Conservation (phyloP, 2,329 filamentous ascomycete species). For the Penicillium sp. region DNA sequence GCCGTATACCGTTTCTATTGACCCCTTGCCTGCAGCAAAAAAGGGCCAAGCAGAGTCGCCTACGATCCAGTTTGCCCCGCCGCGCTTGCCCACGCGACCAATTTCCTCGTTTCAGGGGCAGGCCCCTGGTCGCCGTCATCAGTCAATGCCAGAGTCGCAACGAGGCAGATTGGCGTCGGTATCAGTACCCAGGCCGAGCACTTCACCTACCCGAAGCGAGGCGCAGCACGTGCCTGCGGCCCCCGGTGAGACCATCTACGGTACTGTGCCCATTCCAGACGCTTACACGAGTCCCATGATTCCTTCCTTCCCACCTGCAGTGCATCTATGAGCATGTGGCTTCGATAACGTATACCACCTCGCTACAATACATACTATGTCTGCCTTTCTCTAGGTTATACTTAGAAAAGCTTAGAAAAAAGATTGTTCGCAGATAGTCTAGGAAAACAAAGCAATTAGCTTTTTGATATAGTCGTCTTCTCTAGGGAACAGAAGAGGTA, state of each 20-base stretch:
- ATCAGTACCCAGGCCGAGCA: conserved; percentile 23
- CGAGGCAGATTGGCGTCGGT: conserved; percentile 57
- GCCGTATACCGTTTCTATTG: conserved; percentile 33
- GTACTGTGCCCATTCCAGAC: conserved; percentile 78
- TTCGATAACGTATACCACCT: no score
- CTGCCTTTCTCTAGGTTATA: no score
- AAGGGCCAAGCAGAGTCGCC: conserved; percentile 50
- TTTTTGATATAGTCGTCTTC: no score
- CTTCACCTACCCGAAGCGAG: conserved; percentile 24
- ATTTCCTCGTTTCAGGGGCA: conserved; percentile 71
- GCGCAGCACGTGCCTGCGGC: conserved; percentile 64
- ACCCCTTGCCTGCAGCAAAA: conserved; percentile 47
- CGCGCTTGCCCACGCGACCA: conserved; percentile 56
- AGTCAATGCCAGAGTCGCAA: conserved; percentile 64
- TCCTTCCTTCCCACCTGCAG: conserved; percentile 34
- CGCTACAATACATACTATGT: no score
- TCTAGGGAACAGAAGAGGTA: no score
- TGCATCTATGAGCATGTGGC: conserved; percentile 13
- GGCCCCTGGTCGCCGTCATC: conserved; percentile 69
- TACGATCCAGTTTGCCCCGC: conserved; percentile 51
- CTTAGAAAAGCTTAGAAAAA: no score
- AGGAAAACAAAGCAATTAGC: no score
- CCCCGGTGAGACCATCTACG: conserved; percentile 78
- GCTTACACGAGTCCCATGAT: conserved; percentile 59
- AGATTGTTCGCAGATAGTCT: no score